Evolutionary conservation across 2,329 filamentous ascomycete genomes (phyloP).

Genomic region (Aspergillus sp.): DNA sequence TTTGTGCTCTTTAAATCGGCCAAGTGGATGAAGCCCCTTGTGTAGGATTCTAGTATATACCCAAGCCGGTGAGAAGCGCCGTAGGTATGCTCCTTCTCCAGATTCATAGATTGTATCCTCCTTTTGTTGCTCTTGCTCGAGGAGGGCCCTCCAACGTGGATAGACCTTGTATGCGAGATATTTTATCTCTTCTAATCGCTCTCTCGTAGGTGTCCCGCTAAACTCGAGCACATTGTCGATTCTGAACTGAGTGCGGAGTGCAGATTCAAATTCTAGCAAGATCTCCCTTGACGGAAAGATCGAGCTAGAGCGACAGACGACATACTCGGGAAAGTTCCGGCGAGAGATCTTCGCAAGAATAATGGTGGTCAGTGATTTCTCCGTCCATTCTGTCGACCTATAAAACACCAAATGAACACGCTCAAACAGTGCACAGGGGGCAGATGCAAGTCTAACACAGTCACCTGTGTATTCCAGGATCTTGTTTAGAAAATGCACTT

Average conservation of each 20-base stretch:
- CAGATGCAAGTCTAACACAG: constrained; percentile 77
- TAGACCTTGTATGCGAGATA: constrained; percentile 75
- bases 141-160: constrained; percentile 75
- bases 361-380: constrained; percentile 93
- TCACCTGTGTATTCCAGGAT: constrained; percentile 78
- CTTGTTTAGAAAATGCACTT: constrained; percentile 75
- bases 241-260: constrained; percentile 77
- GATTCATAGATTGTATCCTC: constrained; percentile 77
- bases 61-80: constrained; percentile 88
- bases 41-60: constrained; percentile 92
- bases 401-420: constrained; percentile 96
- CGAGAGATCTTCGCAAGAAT: constrained; percentile 89
- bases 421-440: constrained; percentile 81
- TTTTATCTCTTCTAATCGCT: constrained; percentile 69
- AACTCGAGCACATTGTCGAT: constrained; percentile 84
- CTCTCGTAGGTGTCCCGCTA: constrained; percentile 69
- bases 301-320: constrained; percentile 85
- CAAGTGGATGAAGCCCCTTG: constrained; percentile 79
- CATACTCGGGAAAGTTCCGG: constrained; percentile 85
- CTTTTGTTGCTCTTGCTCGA: constrained; percentile 76
- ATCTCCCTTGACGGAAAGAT: constrained; percentile 79
- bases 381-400: constrained; percentile 93
- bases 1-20: constrained; percentile 77
- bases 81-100: constrained; percentile 85
- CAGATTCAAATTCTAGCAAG: constrained; percentile 86